These are phyloP conservation scores for Schizonepeta tenuifolia DNA, from an alignment of 257 asterid genomes.

Conservation along the genomic window DNA sequence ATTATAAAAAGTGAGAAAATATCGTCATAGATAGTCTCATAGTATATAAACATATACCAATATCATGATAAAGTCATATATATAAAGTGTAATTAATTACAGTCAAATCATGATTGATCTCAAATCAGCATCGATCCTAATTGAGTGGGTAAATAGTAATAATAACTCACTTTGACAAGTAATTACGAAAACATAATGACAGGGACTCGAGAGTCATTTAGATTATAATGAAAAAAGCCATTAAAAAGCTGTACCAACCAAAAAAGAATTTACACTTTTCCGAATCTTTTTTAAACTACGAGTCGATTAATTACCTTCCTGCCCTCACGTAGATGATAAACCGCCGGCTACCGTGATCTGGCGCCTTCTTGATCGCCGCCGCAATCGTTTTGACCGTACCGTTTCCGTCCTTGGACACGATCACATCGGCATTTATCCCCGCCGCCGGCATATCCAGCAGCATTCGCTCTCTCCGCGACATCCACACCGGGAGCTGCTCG, in stretches of 20 bases:
- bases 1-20: not conserved
- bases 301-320: conserved; percentile 75
- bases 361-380: conserved; percentile 93
- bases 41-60: too few species aligned
- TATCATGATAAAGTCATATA: not conserved
- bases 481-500: conserved; percentile 70
- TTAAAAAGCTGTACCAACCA: conserved; percentile 23
- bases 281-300: conserved; percentile 30
- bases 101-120: conserved; percentile 15
- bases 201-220: conserved; percentile 30
- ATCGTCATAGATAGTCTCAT: not conserved
- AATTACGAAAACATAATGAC: conserved; percentile 32
- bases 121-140: conserved; percentile 31
- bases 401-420: conserved; percentile 72
- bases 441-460: conserved; percentile 58
- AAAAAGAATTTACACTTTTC: conserved; percentile 22
- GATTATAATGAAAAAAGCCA: conserved; percentile 18
- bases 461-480: conserved; percentile 60
- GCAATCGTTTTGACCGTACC: conserved; percentile 76
- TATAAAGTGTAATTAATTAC: not conserved
- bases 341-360: conserved; percentile 67
- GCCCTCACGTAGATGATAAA: conserved; percentile 91
- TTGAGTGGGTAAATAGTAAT: conserved; percentile 7
- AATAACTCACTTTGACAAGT: conserved; percentile 29
- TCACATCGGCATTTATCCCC: conserved; percentile 62